Conservation (phyloP, 192 early-diverging fungal genomes). For the Gryganskiella cystojenkinii region DNA sequence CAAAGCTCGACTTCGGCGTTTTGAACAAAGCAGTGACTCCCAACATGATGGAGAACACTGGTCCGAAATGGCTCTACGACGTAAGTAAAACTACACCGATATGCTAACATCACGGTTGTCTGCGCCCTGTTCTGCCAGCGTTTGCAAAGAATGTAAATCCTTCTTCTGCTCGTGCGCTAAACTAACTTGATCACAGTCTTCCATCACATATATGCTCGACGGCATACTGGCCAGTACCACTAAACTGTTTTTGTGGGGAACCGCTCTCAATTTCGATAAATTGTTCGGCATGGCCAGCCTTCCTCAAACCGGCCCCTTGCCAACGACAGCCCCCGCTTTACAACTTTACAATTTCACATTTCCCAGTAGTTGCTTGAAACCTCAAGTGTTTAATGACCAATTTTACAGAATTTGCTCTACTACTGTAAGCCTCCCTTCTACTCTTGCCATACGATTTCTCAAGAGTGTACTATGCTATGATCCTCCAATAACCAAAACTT, state of each 20-base stretch:
- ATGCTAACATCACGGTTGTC: too few species aligned
- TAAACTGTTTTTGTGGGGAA: conserved; percentile 10
- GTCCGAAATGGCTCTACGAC: neutral
- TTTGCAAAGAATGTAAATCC: too few species aligned
- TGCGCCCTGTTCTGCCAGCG: too few species aligned
- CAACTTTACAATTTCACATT: conserved; percentile 4
- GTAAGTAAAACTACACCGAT: neutral
- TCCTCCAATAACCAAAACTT: neutral
- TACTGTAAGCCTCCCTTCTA: neutral
- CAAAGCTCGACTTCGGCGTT: neutral
- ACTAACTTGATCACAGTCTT: too few species aligned
- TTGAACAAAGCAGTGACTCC: conserved; percentile 11
- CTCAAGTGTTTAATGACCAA: neutral
- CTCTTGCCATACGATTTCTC: neutral
- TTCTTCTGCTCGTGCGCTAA: too few species aligned
- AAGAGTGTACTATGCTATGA: too few species aligned
- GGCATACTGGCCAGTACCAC: neutral
- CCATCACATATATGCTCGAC: neutral
- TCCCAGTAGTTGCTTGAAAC: neutral
- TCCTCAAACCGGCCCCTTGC: conserved; percentile 11
- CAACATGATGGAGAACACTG: conserved; percentile 16
- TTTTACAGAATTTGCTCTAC: neutral
- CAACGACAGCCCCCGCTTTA: conserved; percentile 3
- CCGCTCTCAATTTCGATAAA: neutral
- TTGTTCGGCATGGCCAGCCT: neutral